phyloP scores from a whole-genome alignment of 2,329 filamentous ascomycete species.

The Didymella keratinophila region DNA sequence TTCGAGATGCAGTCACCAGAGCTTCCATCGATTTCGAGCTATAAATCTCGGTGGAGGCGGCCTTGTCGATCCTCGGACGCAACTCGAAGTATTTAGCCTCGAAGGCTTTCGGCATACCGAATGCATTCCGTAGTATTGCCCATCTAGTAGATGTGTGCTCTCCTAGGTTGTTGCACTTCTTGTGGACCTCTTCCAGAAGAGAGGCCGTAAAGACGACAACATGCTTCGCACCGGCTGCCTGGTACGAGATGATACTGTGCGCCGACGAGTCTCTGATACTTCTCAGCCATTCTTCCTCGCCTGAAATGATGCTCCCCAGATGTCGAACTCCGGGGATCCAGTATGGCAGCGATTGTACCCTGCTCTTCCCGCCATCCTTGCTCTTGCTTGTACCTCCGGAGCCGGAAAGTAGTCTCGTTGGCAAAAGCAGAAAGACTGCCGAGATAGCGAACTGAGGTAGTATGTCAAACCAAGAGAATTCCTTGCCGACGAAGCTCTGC shows the following conservation, averaged over 20 bases:
- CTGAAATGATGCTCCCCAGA: slow-evolving; percentile 58
- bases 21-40: slow-evolving; percentile 57
- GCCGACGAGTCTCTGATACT: slow-evolving; percentile 51
- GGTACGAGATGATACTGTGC: slow-evolving; percentile 57
- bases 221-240: slow-evolving; percentile 59
- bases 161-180: slow-evolving; percentile 29
- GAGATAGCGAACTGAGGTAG: slow-evolving; percentile 41
- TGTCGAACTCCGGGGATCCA: slow-evolving; percentile 68
- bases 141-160: slow-evolving; percentile 31
- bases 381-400: slow-evolving; percentile 20
- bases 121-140: slow-evolving; percentile 40
- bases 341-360: slow-evolving; percentile 62
- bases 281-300: slow-evolving; percentile 56
- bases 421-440: slow-evolving; percentile 37
- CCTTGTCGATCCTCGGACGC: slow-evolving; percentile 40
- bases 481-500: slow-evolving; percentile 30
- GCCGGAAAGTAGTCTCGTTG: slow-evolving; percentile 44
- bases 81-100: slow-evolving; percentile 34
- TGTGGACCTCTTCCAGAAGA: slow-evolving; percentile 49
- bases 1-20: slow-evolving; percentile 40
- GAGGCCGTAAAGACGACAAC: slow-evolving; percentile 60
- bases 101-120: slow-evolving; percentile 34
- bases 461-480: slow-evolving; percentile 40
- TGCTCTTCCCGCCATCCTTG: slow-evolving; percentile 44
- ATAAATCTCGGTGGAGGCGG: slow-evolving; percentile 56